phyloP scores from a whole-genome alignment of 768 basidiomycete species.

The Macrolepiota dolichaula region DNA sequence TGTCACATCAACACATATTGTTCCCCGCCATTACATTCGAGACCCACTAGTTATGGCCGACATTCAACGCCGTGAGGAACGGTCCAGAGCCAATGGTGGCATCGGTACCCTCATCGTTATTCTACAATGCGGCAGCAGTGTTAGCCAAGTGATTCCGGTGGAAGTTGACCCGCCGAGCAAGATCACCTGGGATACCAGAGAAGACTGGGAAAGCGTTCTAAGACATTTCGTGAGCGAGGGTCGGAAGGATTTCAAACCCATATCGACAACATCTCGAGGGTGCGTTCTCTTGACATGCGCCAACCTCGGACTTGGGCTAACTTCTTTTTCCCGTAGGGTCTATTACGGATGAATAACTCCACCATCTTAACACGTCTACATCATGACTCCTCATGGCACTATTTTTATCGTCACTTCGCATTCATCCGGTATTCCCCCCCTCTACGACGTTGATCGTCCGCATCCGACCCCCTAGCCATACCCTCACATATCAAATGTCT shows the following conservation, averaged over 20 bases:
- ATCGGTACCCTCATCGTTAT: slow-evolving; percentile 74
- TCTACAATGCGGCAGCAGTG: slow-evolving; percentile 67
- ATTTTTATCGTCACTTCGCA: not conserved
- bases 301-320: not conserved
- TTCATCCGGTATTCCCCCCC: slow-evolving; percentile 5
- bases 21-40: slow-evolving; percentile 67
- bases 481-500: not conserved
- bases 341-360: slow-evolving; percentile 4
- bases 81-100: slow-evolving; percentile 71
- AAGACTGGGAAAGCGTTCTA: slow-evolving; percentile 71
- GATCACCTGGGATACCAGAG: slow-evolving; percentile 72
- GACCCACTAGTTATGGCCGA: slow-evolving; percentile 75
- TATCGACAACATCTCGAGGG: slow-evolving; percentile 74
- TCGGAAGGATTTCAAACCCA: slow-evolving; percentile 78
- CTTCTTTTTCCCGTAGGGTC: not conserved
- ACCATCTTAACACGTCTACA: not conserved
- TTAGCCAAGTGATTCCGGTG: slow-evolving; percentile 84
- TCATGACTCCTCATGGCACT: not conserved
- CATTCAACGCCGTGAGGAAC: slow-evolving; percentile 76
- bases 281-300: slow-evolving; percentile 34
- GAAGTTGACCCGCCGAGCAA: slow-evolving; percentile 78
- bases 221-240: slow-evolving; percentile 70
- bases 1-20: slow-evolving; percentile 64
- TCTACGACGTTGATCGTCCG: slow-evolving; percentile 6
- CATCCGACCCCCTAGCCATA: not conserved